Evolutionary conservation across 768 basidiomycete genomes (phyloP), one percentile per base, ranked within the genome.

Genomic region (Amanita phalloides): DNA sequence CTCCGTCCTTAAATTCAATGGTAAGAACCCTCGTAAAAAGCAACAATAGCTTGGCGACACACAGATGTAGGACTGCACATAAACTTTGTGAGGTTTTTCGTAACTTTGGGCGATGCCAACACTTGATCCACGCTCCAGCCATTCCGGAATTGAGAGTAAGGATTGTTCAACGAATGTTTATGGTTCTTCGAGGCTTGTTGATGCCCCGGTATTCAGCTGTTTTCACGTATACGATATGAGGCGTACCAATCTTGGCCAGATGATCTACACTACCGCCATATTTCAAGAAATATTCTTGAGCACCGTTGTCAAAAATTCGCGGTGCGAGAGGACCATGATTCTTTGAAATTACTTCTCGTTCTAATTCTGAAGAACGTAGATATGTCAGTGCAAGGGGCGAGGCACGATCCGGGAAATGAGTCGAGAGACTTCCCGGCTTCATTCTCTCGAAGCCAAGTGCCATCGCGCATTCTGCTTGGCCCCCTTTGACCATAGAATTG

Each of bases 11-110:
- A 20, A 36, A 45, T 26, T 41, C 53, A 44, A 28, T 32, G 36
- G 44, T 44, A 32, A 53, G 25, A 48, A 21, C 43, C 20, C 42
- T 44, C 36, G 10, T 53, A 14, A 8, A 32, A 33, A 53, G 28
- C 43, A 35, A 14, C 28, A 25, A 8, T 3, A 23, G 17, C 5
- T 20, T 35, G 53, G 13, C 26, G 23, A 10, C 37, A 62, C 73
- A 78, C 86, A 33, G 80, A 90, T 30, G 89, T 92, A 0, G 89
- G 89, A 58, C 86, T 90, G 61, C 88, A 91, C 86, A 90, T 91
- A 63, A 78, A 83, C 64, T 86, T 86, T 2, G 89, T 89, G 45
- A 88, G 68, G 57, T 87, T 77, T 43, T 78, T 81, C 39, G 74
- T 84, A 61, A 90, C 79, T 66, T 82, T 82, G 5, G 77, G 74